phyloP scores from a whole-genome alignment of 108 stramenopile species.

The Stephanodiscus triporus region DNA sequence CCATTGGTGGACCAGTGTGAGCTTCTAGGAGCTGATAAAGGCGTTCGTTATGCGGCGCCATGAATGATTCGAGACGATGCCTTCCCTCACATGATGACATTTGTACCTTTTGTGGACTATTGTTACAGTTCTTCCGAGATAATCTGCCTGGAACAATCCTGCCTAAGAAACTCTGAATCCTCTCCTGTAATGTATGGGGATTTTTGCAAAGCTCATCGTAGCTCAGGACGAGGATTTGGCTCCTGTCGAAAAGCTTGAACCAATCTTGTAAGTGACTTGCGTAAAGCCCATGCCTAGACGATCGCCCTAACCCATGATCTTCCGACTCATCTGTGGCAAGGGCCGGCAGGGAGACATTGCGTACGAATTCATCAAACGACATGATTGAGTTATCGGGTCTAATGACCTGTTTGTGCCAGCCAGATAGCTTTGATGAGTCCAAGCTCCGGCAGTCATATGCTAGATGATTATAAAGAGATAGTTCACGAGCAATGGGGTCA shows the following conservation, averaged over 20 bases:
- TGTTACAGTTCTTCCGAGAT: neutral
- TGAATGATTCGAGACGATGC: conserved; percentile 5
- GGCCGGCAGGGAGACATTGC: conserved; percentile 3
- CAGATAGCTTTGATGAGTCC: neutral
- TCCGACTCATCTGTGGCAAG: neutral
- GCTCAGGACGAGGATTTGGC: conserved; percentile 26
- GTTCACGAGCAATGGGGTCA: conserved; percentile 29
- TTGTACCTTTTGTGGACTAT: neutral
- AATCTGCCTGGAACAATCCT: neutral
- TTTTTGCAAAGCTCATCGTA: conserved; percentile 22
- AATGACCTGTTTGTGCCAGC: conserved; percentile 27
- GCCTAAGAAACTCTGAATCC: conserved; percentile 23
- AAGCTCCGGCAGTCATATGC: neutral
- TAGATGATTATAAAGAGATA: conserved; percentile 27
- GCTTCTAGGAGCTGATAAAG: conserved; percentile 20
- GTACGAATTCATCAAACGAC: conserved; percentile 25
- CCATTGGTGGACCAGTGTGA: conserved; percentile 24
- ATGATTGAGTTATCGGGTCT: conserved; percentile 20
- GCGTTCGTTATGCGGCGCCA: conserved; percentile 16
- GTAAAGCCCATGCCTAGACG: conserved; percentile 8
- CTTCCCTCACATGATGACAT: neutral
- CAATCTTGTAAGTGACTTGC: conserved; percentile 25
- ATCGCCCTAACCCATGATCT: neutral
- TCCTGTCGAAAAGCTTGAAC: conserved; percentile 16
- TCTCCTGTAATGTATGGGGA: neutral